Evolutionary conservation across 345 rosid genomes (phyloP).

Genomic region (Populus tremula): DNA sequence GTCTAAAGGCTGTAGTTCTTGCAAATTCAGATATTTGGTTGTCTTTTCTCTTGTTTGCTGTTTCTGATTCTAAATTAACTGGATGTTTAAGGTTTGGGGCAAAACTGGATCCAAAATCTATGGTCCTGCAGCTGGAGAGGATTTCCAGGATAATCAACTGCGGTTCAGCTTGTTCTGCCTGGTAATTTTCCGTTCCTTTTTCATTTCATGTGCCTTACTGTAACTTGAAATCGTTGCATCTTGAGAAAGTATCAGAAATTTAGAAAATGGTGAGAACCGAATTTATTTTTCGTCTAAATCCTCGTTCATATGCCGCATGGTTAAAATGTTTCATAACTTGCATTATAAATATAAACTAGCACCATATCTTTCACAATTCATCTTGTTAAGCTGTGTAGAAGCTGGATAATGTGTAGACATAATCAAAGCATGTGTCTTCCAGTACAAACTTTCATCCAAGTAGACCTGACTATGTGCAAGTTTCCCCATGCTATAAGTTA

Average conservation of each 20-base stretch:
- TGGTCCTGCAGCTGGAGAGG: slow-evolving; percentile 71
- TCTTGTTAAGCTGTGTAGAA: neutral
- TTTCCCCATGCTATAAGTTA: neutral
- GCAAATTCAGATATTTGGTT: neutral
- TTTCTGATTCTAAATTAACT: slow-evolving; percentile 17
- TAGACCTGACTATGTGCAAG: neutral
- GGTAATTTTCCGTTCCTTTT: slow-evolving; percentile 31
- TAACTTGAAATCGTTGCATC: neutral
- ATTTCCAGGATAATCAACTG: slow-evolving; percentile 82
- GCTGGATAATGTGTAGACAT: neutral
- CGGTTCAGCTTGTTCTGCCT: slow-evolving; percentile 81
- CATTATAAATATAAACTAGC: neutral
- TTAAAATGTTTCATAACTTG: neutral
- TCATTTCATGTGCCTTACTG: neutral
- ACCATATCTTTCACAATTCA: neutral
- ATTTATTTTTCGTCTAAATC: neutral
- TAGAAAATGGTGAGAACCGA: neutral
- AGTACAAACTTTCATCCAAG: neutral
- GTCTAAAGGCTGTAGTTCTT: neutral
- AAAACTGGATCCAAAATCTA: slow-evolving; percentile 86
- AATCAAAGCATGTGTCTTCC: neutral
- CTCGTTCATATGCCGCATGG: neutral
- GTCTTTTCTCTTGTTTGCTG: neutral
- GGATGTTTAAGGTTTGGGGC: slow-evolving; percentile 64
- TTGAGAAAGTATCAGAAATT: neutral